Evolutionary conservation across 208 protist species (phyloP), one percentile per base, ranked within the genome.

Genomic region (Borovskyia barvae): DNA sequence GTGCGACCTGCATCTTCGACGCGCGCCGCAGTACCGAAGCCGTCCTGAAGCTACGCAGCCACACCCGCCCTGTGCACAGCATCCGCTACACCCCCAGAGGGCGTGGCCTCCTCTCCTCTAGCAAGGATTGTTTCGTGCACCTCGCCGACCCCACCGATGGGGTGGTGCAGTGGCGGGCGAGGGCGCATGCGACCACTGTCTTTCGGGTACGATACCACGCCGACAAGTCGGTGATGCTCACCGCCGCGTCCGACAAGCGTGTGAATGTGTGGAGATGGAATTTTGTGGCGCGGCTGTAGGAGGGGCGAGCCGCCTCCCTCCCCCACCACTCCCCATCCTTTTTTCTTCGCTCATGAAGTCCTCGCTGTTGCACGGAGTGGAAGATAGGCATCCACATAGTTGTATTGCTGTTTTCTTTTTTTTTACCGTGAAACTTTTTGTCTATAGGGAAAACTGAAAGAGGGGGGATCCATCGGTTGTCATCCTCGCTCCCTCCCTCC

Each of bases 181-280:
- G 72, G 43, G 82, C 84, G 24, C 81, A 90, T 51, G 26, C 29
- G 8, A 47, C 69, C 15, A 74, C 50, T 11, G 87, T 87, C 1
- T 94, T 88, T 52, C 73, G 82, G n/a, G 72, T 64, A 2, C 39
- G 70, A 33, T 83, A 75, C 51, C 52, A 79, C 45, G 33, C 65
- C n/a, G 50, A 49, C 15, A 65, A 50, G 24, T 43, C 76, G 19
- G 43, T 67, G 26, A 54, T 92, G 29, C 45, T 79, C 32, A 89
- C 85, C 5, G 76, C 66, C 33, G 55, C 58, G 25, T 70, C 42
- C 7, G 79, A 91, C 49, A 39, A 63, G 1, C 48, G 47, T 20
- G 79, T 92, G n/a, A 85, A 87, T 50, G 11, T 87, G 5, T 94
- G 84, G 84, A 42, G 51, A 15, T 91, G 81, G 72, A 32, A 30